These are phyloP conservation scores for Dissophora globulifera DNA, from an alignment of 192 early-diverging fungal species.

Conservation along the genomic window DNA sequence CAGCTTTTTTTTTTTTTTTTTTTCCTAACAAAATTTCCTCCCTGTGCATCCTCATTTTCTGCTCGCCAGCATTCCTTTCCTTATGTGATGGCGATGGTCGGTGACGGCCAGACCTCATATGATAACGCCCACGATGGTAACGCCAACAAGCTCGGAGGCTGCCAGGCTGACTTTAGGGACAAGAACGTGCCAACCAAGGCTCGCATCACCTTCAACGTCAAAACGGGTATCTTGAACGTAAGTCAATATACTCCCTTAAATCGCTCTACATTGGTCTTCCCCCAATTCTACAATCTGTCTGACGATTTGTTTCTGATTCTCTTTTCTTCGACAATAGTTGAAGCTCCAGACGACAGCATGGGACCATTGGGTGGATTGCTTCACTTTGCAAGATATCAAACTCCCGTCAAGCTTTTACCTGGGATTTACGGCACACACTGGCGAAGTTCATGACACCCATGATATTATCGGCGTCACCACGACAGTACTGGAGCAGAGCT, in stretches of 20 bases:
- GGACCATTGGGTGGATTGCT: constrained; percentile 86
- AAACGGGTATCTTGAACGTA: constrained; percentile 27
- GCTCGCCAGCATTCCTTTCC: constrained; percentile 87
- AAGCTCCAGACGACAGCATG: constrained; percentile 57
- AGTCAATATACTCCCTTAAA: too few species aligned
- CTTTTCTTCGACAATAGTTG: constrained; percentile 33
- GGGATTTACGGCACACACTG: constrained; percentile 93
- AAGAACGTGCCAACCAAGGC: constrained; percentile 72
- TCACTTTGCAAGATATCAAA: constrained; percentile 79
- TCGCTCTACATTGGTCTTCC: too few species aligned
- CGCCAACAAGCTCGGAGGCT: constrained; percentile 70
- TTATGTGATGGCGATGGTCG: constrained; percentile 92
- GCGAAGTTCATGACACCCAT: constrained; percentile 83
- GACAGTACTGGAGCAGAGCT: constrained; percentile 17
- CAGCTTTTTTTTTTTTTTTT: not conserved
- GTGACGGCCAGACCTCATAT: constrained; percentile 90
- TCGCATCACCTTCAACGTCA: constrained; percentile 78
- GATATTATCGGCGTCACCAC: constrained; percentile 63
- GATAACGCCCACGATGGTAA: constrained; percentile 88
- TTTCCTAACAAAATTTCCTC: not conserved
- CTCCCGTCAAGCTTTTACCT: constrained; percentile 84
- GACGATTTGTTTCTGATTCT: not conserved
- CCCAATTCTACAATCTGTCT: too few species aligned
- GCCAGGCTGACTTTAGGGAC: constrained; percentile 83
- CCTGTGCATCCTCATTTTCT: too few species aligned